These are phyloP conservation scores for Blastobotrys apis DNA, from an alignment of 1,139 yeast genomes.

Conservation along the genomic window DNA sequence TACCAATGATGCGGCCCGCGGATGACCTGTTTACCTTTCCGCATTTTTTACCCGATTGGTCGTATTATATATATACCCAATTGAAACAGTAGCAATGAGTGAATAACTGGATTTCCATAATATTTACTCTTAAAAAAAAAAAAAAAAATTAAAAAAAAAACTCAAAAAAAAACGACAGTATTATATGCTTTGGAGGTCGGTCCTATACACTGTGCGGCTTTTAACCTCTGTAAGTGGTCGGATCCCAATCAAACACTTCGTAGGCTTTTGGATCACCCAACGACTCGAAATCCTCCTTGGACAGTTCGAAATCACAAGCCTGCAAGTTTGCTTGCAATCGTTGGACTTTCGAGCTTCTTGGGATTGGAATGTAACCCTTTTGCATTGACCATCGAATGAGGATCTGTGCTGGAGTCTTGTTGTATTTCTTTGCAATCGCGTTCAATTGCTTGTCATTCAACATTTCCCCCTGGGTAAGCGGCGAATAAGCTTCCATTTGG, in stretches of 20 bases:
- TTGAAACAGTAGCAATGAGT: too few species aligned
- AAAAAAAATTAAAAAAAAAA: too few species aligned
- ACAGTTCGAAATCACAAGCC: conserved; percentile 44
- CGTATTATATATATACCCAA: too few species aligned
- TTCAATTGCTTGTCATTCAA: conserved; percentile 47
- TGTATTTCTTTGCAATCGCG: conserved; percentile 39
- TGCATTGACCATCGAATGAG: conserved; percentile 43
- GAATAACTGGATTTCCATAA: too few species aligned
- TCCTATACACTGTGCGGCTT: too few species aligned
- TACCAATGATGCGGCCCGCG: too few species aligned
- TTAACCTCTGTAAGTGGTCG: conserved; percentile 21
- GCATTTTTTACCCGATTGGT: too few species aligned
- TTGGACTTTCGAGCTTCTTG: conserved; percentile 54
- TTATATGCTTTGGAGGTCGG: too few species aligned
- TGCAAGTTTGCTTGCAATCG: conserved; percentile 47
- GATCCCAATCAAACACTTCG: conserved; percentile 23
- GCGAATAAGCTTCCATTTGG: conserved; percentile 75
- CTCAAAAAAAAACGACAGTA: too few species aligned
- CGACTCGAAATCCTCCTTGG: conserved; percentile 15
- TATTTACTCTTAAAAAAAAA: too few species aligned
- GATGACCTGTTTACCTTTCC: too few species aligned
- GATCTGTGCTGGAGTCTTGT: conserved; percentile 42
- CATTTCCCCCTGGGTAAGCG: conserved; percentile 62
- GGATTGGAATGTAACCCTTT: conserved; percentile 56
- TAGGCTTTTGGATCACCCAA: conserved; percentile 21